phyloP scores from a whole-genome alignment of 2,329 filamentous ascomycete species.

The Sarocladium kiliense region DNA sequence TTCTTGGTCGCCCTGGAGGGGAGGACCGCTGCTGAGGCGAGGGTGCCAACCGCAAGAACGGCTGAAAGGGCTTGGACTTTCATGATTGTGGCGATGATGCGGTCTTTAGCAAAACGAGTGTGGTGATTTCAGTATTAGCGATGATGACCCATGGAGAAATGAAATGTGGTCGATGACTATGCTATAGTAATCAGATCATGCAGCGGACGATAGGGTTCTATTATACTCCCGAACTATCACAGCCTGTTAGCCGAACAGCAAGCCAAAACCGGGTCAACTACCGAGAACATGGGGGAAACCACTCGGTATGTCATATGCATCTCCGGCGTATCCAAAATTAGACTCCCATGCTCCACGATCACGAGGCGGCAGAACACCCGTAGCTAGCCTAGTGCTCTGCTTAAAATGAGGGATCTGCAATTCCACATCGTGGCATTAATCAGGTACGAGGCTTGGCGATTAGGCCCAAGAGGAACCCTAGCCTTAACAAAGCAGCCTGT shows the following conservation, averaged over 20 bases:
- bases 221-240: no score
- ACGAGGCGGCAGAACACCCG: background rate
- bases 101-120: no score
- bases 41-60: background rate
- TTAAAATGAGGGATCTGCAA: background rate
- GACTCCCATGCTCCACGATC: background rate
- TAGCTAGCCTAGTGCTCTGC: no score
- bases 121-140: no score
- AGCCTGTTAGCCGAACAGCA: background rate
- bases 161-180: no score
- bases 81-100: background rate
- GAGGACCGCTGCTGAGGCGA: background rate
- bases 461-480: no score
- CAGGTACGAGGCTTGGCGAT: background rate
- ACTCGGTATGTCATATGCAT: no score
- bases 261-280: background rate
- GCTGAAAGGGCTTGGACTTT: background rate
- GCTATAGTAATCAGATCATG: no score
- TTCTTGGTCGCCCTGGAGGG: background rate
- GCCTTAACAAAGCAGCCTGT: no score
- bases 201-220: no score
- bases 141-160: no score
- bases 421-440: background rate
- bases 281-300: background rate
- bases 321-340: conserved; percentile 1